Evolutionary conservation across 352 stramenopile species (phyloP).

Genomic region (Pythium rishiriense): DNA sequence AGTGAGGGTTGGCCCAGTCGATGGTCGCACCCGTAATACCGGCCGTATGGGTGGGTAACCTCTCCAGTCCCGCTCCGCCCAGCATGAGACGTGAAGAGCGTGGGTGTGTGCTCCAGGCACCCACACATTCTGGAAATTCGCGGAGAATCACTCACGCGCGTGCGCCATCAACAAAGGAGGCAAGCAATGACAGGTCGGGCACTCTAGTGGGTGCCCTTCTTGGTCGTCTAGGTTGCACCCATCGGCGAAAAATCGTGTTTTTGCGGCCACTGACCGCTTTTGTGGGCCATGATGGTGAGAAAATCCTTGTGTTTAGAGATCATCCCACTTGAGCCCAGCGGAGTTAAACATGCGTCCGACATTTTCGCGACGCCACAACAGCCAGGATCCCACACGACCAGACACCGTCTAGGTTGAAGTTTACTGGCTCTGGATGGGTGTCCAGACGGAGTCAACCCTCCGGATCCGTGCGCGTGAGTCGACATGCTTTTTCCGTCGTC

Average conservation of each 20-base stretch:
- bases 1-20: no score
- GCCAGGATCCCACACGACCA: not conserved
- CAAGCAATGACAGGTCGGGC: no score
- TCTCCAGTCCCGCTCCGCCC: no score
- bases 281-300: not conserved
- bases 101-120: no score
- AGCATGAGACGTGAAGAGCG: no score
- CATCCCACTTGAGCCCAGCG: not conserved
- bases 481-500: not conserved
- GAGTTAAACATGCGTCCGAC: no score
- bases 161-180: no score
- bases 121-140: no score
- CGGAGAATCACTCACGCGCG: no score
- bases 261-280: not conserved
- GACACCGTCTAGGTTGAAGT: constrained; percentile 12
- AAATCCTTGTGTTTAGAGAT: not conserved
- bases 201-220: no score
- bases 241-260: not conserved
- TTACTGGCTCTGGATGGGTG: not conserved
- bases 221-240: not conserved
- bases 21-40: no score
- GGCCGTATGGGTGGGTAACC: no score
- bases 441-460: not conserved
- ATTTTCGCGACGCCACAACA: not conserved
- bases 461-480: not conserved